These are phyloP conservation scores for Curvularia eragrostidis DNA, from an alignment of 2,329 filamentous ascomycete species.

Conservation along the genomic window DNA sequence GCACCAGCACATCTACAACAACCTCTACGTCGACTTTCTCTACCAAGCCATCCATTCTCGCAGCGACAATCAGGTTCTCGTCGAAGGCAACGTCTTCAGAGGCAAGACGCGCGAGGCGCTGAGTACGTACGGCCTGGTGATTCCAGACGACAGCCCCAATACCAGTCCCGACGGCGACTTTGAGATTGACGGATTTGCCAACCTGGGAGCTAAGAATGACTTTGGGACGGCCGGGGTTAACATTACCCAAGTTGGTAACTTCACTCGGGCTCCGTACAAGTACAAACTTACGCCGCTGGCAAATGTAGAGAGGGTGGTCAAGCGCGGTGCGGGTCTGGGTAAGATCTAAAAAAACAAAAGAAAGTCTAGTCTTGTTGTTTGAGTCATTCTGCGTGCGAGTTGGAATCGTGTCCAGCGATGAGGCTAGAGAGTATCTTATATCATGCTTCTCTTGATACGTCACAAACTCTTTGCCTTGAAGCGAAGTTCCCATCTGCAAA, in stretches of 20 bases:
- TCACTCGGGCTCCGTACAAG: conserved; percentile 58
- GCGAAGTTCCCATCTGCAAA: background rate
- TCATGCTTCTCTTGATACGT: background rate
- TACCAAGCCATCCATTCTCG: conserved; percentile 54
- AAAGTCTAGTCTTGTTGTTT: background rate
- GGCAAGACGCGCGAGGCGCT: conserved; percentile 58
- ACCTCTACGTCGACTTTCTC: conserved; percentile 49
- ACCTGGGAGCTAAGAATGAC: conserved; percentile 60
- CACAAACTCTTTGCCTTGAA: background rate
- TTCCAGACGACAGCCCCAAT: conserved; percentile 63
- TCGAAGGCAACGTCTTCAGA: conserved; percentile 58
- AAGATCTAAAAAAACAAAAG: conserved; percentile 38
- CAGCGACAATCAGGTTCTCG: conserved; percentile 54
- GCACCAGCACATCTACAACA: conserved; percentile 68
- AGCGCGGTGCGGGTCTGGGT: conserved; percentile 56
- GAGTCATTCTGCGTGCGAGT: background rate
- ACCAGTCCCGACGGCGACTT: conserved; percentile 61
- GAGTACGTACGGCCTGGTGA: conserved; percentile 62
- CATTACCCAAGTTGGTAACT: conserved; percentile 60
- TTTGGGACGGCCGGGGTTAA: conserved; percentile 59
- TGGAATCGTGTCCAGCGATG: background rate
- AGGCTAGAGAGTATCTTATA: background rate
- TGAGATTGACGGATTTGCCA: conserved; percentile 63
- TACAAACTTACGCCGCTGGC: conserved; percentile 58
- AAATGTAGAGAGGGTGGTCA: conserved; percentile 53